Conservation (phyloP, 2,329 filamentous ascomycete genomes). For the Madurella mycetomatis region DNA sequence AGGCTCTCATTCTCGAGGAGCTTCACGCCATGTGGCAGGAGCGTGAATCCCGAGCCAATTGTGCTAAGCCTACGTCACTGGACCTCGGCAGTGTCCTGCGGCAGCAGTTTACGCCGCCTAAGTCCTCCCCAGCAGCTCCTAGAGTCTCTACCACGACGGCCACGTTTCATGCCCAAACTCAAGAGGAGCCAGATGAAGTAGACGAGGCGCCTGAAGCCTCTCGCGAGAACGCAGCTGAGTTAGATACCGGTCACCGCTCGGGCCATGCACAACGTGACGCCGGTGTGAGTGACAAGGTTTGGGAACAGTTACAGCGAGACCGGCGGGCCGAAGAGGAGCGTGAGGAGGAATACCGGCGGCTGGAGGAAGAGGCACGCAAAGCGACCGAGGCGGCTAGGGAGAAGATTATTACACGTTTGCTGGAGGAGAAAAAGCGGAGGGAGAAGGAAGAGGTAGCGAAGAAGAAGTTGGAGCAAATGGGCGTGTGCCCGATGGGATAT, state of each 20-base stretch:
- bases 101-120: neutral
- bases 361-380: constrained; percentile 31
- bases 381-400: constrained; percentile 32
- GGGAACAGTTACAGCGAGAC: constrained; percentile 56
- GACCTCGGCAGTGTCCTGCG: neutral
- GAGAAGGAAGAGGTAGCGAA: constrained; percentile 37
- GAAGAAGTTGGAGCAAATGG: constrained; percentile 46
- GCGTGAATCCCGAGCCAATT: constrained; percentile 18
- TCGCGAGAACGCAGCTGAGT: neutral
- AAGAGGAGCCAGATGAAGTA: neutral
- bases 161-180: neutral
- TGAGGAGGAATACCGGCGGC: constrained; percentile 34
- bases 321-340: constrained; percentile 35
- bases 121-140: neutral
- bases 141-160: neutral
- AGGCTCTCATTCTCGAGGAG: constrained; percentile 12
- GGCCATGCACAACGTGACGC: constrained; percentile 42
- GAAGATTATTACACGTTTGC: constrained; percentile 34
- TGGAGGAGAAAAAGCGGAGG: constrained; percentile 39
- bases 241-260: neutral
- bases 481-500: constrained; percentile 53
- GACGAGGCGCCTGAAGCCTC: neutral
- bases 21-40: constrained; percentile 23
- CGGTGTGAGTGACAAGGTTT: constrained; percentile 56
- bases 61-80: neutral